Percentiles rank a stretch among this genome's conserved stretches.
Conservation (phyloP, 2,329 filamentous ascomycete genomes). For the Lachnellula suecica region DNA sequence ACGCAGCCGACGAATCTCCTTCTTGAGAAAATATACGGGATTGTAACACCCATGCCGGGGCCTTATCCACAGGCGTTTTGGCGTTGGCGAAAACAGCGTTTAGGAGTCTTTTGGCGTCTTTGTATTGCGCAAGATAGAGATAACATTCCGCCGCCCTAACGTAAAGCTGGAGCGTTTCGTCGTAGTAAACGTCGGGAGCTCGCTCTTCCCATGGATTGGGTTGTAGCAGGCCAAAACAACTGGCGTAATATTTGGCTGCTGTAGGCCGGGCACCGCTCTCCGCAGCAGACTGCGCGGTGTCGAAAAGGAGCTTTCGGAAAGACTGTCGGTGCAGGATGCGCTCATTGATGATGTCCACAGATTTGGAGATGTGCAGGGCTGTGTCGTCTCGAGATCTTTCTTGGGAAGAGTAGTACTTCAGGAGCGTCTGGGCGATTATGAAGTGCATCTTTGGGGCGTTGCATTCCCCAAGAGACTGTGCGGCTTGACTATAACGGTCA, state of each 20-base stretch:
- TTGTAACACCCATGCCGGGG: constrained; percentile 79
- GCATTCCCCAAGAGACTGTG: constrained; percentile 67
- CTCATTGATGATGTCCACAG: constrained; percentile 70
- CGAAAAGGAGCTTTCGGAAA: constrained; percentile 71
- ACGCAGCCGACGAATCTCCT: constrained; percentile 69
- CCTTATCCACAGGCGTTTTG: constrained; percentile 73
- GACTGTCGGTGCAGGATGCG: constrained; percentile 58
- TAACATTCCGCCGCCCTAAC: constrained; percentile 81
- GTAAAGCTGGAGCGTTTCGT: constrained; percentile 80
- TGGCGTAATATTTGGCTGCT: constrained; percentile 77
- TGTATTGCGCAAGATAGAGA: constrained; percentile 72
- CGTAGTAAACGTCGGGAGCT: constrained; percentile 73
- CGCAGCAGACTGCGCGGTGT: constrained; percentile 74
- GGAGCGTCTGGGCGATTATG: constrained; percentile 77
- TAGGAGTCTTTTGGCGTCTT: constrained; percentile 67
- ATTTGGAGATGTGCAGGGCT: constrained; percentile 79
- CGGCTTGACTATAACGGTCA: constrained; percentile 80
- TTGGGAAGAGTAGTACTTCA: constrained; percentile 67
- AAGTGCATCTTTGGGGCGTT: constrained; percentile 84
- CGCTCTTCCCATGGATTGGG: constrained; percentile 73
- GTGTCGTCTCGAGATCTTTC: constrained; percentile 67
- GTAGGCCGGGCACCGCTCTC: constrained; percentile 83
- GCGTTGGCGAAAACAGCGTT: constrained; percentile 69
- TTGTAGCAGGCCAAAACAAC: constrained; percentile 77
- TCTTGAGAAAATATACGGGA: constrained; percentile 75